phyloP scores from a whole-genome alignment of 257 asterid genomes.

The Voacanga thouarsii region DNA sequence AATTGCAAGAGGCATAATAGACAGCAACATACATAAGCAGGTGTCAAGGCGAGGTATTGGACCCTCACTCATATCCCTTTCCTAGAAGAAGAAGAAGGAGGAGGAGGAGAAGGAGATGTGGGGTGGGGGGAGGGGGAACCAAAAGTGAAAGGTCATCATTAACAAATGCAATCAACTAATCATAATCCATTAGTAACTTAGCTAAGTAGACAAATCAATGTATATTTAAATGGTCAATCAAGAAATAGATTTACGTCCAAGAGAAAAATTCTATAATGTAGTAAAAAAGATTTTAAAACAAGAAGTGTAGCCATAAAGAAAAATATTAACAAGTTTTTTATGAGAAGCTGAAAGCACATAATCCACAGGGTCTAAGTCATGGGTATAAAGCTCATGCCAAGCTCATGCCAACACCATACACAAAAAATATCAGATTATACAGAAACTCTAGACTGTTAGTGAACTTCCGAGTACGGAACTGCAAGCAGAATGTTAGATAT shows the following conservation, averaged over 20 bases:
- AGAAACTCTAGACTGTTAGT: not conserved
- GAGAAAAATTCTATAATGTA: not conserved
- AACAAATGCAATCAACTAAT: not conserved
- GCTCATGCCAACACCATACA: not conserved
- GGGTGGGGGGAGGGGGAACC: constrained; percentile 3
- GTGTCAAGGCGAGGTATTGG: constrained; percentile 93
- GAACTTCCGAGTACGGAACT: not conserved
- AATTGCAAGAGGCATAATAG: constrained; percentile 71
- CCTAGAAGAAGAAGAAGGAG: too few relatives aligned
- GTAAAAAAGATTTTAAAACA: not conserved
- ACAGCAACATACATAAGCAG: constrained; percentile 85
- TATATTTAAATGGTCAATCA: not conserved
- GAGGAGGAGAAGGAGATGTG: too few relatives aligned
- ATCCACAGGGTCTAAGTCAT: not conserved
- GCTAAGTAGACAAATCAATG: not conserved
- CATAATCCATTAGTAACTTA: not conserved
- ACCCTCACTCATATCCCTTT: constrained; percentile 88
- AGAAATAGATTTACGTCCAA: not conserved
- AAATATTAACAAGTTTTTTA: not conserved
- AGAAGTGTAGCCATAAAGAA: not conserved
- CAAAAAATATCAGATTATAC: not conserved
- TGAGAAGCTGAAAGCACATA: not conserved
- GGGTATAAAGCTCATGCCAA: not conserved
- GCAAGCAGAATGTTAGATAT: not conserved
- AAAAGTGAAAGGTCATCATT: constrained; percentile 7